These are phyloP conservation scores for Carex myosuroides DNA, from an alignment of 176 grass and related monocot genomes.

Conservation along the genomic window DNA sequence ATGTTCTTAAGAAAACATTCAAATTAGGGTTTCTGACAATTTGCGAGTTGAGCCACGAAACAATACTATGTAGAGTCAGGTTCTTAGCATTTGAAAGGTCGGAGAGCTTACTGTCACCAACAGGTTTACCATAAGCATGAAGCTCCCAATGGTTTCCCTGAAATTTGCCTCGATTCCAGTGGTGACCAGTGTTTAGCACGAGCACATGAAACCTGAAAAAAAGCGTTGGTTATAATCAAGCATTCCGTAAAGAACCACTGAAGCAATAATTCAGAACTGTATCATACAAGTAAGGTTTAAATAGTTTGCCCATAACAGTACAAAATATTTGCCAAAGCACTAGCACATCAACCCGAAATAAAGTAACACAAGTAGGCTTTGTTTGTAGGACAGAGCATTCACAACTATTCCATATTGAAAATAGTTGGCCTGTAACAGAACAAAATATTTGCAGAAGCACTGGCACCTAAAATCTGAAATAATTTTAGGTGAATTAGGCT, in stretches of 20 bases:
- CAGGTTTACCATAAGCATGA: conserved; percentile 51
- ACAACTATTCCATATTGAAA: not conserved
- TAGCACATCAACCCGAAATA: not conserved
- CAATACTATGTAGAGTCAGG: conserved; percentile 64
- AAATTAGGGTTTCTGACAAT: conserved; percentile 34
- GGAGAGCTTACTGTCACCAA: conserved; percentile 33
- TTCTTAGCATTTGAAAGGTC: conserved; percentile 63
- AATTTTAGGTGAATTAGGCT: not conserved
- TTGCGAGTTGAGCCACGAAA: conserved; percentile 65
- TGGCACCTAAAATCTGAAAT: not conserved
- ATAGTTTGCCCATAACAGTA: not conserved
- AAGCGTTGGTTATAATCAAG: not conserved
- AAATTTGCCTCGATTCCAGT: conserved; percentile 99
- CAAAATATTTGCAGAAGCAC: not conserved
- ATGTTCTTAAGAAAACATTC: conserved; percentile 81
- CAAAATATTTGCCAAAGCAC: not conserved
- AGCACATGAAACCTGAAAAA: conserved; percentile 59
- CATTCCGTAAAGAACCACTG: not conserved
- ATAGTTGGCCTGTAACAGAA: not conserved
- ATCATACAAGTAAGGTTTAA: not conserved
- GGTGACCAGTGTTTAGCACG: conserved; percentile 94
- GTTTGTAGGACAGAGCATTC: not conserved
- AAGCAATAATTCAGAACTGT: not conserved
- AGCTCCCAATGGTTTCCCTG: conserved; percentile 72
- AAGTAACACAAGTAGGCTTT: not conserved